Evolutionary conservation across 1,284 basidiomycete species (phyloP), one percentile per base, ranked within the genome.

Genomic region (Apiotrichum sp.): DNA sequence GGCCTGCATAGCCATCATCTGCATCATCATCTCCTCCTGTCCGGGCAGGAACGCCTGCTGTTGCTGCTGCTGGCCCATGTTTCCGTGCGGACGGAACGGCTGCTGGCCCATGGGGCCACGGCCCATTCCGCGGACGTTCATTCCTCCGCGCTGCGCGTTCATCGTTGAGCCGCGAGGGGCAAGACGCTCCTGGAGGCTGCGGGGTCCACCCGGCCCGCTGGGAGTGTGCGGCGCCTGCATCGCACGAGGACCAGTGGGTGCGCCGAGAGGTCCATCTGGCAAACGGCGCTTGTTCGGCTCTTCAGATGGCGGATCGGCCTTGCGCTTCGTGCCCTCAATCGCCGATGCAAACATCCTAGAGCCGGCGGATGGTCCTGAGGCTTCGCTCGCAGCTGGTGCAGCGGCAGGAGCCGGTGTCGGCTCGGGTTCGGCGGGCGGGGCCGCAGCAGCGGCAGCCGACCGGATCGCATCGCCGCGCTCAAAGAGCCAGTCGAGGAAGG

Each of bases 1-100:
- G 53, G 72, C 74, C 65, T 77, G 75, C 70, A 77, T 74, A 63
- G 72, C 73, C 73, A 77, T 75, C 70, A 78, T 76, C 59, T 75
- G 73, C 58, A 75, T 74, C 69, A 78, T 73, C 72, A 74, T 74
- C 59, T 73, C 70, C 59, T 74, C 68, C 53, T 73, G 71, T 6
- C 66, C 68, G 4, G 66, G 71, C 35, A 63, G 62, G 59, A 67
- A 67, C 33, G 38, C 11, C n/a, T 47, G 38, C 45, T 57, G 56
- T 40, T 50, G 54, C 47, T 56, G 55, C 41, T 57, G 61, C 7
- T 50, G 43, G n/a, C n/a, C 31, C 38, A 41, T 33, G 22, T 22
- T 22, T 22, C 22, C 22, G 39, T 46, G 39, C 33, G 29, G 22
- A 8, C 39, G 29, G 47, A 34, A 34, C 11, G 33, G 14, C 33